phyloP scores from a whole-genome alignment of 2,329 filamentous ascomycete genomes.

The Talaromyces atroroseus region DNA sequence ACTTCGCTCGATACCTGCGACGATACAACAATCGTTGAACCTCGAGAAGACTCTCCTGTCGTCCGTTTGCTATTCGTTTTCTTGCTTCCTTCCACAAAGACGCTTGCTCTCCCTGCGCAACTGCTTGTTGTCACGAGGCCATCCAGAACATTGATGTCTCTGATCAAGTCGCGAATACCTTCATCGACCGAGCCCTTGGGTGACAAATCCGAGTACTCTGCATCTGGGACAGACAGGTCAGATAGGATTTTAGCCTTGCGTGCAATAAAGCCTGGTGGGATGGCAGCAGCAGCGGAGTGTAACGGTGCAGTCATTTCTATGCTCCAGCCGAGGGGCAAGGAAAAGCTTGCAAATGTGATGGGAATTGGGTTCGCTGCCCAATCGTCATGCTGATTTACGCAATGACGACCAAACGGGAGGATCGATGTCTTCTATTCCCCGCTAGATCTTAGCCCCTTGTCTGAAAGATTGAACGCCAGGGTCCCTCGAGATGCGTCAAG shows the following conservation, averaged over 20 bases:
- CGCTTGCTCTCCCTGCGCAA: slow-evolving; percentile 79
- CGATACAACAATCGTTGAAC: background rate
- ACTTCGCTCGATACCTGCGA: background rate
- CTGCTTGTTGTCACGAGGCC: slow-evolving; percentile 89
- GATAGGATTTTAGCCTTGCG: slow-evolving; percentile 70
- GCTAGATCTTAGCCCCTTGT: background rate
- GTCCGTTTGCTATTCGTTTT: slow-evolving; percentile 16
- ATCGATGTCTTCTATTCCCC: background rate
- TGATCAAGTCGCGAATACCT: slow-evolving; percentile 70
- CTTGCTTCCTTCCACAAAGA: slow-evolving; percentile 77
- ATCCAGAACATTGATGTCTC: slow-evolving; percentile 66
- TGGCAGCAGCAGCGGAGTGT: background rate
- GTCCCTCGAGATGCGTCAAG: background rate
- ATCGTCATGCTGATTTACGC: background rate
- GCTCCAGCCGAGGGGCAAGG: background rate
- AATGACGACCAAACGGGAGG: background rate
- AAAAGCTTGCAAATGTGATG: background rate
- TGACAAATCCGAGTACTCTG: slow-evolving; percentile 73
- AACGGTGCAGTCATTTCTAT: slow-evolving; percentile 4
- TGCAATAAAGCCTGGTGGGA: slow-evolving; percentile 41
- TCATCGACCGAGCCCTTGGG: slow-evolving; percentile 84
- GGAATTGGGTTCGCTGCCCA: background rate
- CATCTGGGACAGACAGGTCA: slow-evolving; percentile 62
- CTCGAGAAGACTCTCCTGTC: background rate
- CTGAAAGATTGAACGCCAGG: background rate